Evolutionary conservation across 1,284 basidiomycete species (phyloP).

Genomic region (Ceratobasidium sp.): DNA sequence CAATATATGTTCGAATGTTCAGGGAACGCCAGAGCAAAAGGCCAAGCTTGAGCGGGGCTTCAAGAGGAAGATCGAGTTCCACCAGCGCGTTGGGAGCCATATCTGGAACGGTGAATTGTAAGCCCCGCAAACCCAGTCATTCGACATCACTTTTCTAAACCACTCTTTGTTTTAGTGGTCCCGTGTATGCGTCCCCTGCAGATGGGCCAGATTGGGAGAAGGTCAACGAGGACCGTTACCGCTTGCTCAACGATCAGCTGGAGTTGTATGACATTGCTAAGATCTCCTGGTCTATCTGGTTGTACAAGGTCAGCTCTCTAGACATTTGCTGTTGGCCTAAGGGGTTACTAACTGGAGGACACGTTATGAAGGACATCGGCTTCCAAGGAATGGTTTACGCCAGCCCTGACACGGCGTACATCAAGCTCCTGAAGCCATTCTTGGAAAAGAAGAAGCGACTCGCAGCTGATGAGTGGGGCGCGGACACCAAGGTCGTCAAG

Average conservation of each 20-base stretch:
- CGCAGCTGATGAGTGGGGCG: constrained; percentile 77
- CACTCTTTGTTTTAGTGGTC: constrained; percentile 28
- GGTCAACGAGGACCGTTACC: constrained; percentile 77
- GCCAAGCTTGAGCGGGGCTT: constrained; percentile 67
- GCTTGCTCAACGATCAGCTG: constrained; percentile 80
- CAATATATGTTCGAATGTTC: background rate
- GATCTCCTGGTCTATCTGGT: constrained; percentile 81
- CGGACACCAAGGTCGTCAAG: constrained; percentile 65
- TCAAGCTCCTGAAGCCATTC: constrained; percentile 72
- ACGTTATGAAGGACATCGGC: constrained; percentile 70
- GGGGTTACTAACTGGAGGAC: background rate
- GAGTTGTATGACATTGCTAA: constrained; percentile 74
- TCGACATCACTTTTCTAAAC: too few species aligned
- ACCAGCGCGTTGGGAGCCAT: constrained; percentile 57
- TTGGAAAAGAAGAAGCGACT: constrained; percentile 74
- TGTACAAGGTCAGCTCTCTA: constrained; percentile 72
- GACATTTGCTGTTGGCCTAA: too few species aligned
- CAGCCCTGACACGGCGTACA: constrained; percentile 76
- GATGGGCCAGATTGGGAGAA: constrained; percentile 61
- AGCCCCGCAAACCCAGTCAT: background rate
- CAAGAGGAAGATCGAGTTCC: constrained; percentile 67
- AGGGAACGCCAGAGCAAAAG: constrained; percentile 39
- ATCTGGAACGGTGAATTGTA: constrained; percentile 83
- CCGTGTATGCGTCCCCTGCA: constrained; percentile 47
- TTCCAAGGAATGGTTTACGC: constrained; percentile 86